These are phyloP conservation scores for Agrostemma githago DNA, from an alignment of 148 eudicot species.

Conservation along the genomic window DNA sequence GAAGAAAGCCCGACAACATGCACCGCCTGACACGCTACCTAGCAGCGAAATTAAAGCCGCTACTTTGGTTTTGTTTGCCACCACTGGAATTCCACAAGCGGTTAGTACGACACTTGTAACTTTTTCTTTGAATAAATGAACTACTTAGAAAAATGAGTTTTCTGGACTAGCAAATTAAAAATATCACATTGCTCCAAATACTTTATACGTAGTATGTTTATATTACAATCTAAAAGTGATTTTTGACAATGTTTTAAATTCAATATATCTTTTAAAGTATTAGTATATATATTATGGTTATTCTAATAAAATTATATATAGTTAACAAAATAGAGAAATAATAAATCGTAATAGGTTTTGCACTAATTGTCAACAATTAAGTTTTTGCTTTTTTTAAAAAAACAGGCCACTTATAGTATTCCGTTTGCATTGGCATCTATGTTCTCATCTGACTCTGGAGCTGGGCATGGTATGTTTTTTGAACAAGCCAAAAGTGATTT, in stretches of 20 bases:
- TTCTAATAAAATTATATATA: too few relatives aligned
- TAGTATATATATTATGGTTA: too few relatives aligned
- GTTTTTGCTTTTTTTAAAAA: background rate
- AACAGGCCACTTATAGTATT: slow-evolving; percentile 64
- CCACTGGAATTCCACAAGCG: slow-evolving; percentile 33
- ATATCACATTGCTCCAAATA: background rate
- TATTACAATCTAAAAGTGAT: too few relatives aligned
- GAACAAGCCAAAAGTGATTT: background rate
- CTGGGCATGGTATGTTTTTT: slow-evolving; percentile 64
- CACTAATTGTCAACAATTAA: background rate
- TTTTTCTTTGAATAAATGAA: too few relatives aligned
- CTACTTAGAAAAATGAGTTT: too few relatives aligned
- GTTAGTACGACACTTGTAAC: slow-evolving; percentile 8
- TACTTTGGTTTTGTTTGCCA: slow-evolving; percentile 52
- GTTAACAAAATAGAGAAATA: too few relatives aligned
- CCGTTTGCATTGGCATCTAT: too few relatives aligned
- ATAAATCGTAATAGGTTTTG: too few relatives aligned
- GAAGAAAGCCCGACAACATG: slow-evolving; percentile 8
- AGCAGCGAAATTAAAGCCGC: slow-evolving; percentile 33
- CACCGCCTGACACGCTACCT: slow-evolving; percentile 26
- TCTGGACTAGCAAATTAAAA: too few relatives aligned
- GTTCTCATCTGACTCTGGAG: slow-evolving; percentile 33
- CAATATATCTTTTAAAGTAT: too few relatives aligned
- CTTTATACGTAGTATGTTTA: too few relatives aligned
- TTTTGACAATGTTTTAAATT: too few relatives aligned